Evolutionary conservation across 164 flowering plant genomes (phyloP).

Genomic region (Aristolochia contorta): DNA sequence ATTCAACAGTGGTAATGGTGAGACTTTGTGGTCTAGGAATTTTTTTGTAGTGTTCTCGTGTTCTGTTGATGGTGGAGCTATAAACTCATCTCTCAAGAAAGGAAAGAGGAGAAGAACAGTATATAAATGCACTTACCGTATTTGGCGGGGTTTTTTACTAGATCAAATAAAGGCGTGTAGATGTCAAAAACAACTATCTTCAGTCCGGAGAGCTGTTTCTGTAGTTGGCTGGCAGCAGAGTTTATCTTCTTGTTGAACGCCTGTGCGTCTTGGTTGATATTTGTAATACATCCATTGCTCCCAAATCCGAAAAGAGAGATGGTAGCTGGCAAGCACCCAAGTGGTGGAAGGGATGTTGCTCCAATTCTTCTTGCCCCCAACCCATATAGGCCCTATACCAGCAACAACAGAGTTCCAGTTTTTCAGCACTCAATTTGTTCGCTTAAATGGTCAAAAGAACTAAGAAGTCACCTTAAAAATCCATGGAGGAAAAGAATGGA

Average conservation of each 20-base stretch:
- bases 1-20: no score
- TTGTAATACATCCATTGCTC: slow-evolving; percentile 44
- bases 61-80: no score
- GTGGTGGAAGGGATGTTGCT: slow-evolving; percentile 76
- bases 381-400: slow-evolving; percentile 44
- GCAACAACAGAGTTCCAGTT: neutral
- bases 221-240: slow-evolving; percentile 36
- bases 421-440: neutral
- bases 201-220: slow-evolving; percentile 47
- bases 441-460: neutral
- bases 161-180: slow-evolving; percentile 55
- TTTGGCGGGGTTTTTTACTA: slow-evolving; percentile 44
- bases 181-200: slow-evolving; percentile 73
- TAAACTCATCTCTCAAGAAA: neutral
- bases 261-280: slow-evolving; percentile 57
- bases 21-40: no score
- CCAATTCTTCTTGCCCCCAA: slow-evolving; percentile 83
- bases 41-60: no score
- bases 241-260: slow-evolving; percentile 61
- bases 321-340: slow-evolving; percentile 78
- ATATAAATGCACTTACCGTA: slow-evolving; percentile 36
- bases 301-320: slow-evolving; percentile 59
- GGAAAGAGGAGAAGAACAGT: neutral
- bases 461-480: neutral
- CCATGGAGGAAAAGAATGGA: neutral